Conservation (phyloP, 176 grass and related monocot species). For the Cocos nucifera region DNA sequence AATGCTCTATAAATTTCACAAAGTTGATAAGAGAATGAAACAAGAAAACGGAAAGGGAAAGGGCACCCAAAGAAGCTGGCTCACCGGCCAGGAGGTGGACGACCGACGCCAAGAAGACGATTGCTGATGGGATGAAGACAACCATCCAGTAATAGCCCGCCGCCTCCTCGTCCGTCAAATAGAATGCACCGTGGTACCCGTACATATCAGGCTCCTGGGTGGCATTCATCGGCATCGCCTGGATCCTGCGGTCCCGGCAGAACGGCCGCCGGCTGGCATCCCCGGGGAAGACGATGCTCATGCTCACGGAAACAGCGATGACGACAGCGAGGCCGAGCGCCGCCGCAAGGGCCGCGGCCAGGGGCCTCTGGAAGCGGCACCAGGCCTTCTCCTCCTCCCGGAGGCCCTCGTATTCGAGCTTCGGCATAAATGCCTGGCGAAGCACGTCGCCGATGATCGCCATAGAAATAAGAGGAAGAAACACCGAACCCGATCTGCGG, state of each 20-base stretch:
- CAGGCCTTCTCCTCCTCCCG: conserved; percentile 59
- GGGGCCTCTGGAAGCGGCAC: conserved; percentile 46
- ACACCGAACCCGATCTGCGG: too few species aligned
- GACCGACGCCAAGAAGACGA: conserved; percentile 53
- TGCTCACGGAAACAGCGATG: conserved; percentile 45
- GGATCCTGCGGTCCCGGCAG: conserved; percentile 63
- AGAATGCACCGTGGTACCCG: conserved; percentile 58
- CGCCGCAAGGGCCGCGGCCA: conserved; percentile 25
- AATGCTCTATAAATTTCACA: too few species aligned
- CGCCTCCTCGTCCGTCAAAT: conserved; percentile 89
- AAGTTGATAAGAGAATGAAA: too few species aligned
- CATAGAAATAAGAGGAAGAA: conserved; percentile 17
- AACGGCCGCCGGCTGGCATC: conserved; percentile 69
- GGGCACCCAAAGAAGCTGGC: not conserved
- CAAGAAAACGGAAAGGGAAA: not conserved
- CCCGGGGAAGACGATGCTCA: conserved; percentile 67
- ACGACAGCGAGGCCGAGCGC: conserved; percentile 33
- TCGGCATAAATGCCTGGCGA: conserved; percentile 76
- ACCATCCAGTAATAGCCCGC: conserved; percentile 96
- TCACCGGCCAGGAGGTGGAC: conserved; percentile 68
- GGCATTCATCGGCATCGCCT: conserved; percentile 56
- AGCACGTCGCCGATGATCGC: conserved; percentile 66
- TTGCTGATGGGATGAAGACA: conserved; percentile 61
- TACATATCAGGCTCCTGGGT: conserved; percentile 74
- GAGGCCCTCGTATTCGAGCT: conserved; percentile 44